Evolutionary conservation across 345 rosid genomes (phyloP).

Genomic region (Cochlearia excelsa): DNA sequence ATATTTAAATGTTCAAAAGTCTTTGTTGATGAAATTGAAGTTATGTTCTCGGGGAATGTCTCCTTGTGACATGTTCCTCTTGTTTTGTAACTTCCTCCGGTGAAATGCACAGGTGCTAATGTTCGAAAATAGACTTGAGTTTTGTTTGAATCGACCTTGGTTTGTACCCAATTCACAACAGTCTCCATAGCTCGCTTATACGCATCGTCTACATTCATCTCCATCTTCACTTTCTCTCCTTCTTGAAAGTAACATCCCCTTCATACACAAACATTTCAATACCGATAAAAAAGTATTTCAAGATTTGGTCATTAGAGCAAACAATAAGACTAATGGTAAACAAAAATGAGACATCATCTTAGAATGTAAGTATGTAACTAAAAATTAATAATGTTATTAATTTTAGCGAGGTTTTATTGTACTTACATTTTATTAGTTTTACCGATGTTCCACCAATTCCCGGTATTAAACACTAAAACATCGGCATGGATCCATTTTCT

Average conservation of each 20-base stretch:
- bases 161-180: conserved; percentile 49
- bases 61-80: conserved; percentile 57
- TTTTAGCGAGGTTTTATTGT: too few species aligned
- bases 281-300: conserved; percentile 2
- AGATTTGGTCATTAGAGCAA: conserved; percentile 3
- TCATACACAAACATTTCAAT: too few species aligned
- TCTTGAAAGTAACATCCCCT: conserved; percentile 79
- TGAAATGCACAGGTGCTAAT: conserved; percentile 76
- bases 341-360: not conserved
- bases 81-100: conserved; percentile 47
- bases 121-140: conserved; percentile 70
- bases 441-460: conserved; percentile 88
- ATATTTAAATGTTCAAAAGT: conserved; percentile 38
- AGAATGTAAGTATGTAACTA: too few species aligned
- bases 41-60: conserved; percentile 56
- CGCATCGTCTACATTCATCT: conserved; percentile 65
- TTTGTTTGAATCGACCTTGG: conserved; percentile 48
- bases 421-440: conserved; percentile 67
- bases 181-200: conserved; percentile 52
- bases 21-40: conserved; percentile 34
- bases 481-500: conserved; percentile 68
- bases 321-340: not conserved
- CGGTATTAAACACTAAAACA: conserved; percentile 68
- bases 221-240: conserved; percentile 51
- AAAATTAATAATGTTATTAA: too few species aligned